Evolutionary conservation across 176 grass and related monocot genomes (phyloP), one percentile per base, ranked within the genome.

Genomic region (Avena insularis): DNA sequence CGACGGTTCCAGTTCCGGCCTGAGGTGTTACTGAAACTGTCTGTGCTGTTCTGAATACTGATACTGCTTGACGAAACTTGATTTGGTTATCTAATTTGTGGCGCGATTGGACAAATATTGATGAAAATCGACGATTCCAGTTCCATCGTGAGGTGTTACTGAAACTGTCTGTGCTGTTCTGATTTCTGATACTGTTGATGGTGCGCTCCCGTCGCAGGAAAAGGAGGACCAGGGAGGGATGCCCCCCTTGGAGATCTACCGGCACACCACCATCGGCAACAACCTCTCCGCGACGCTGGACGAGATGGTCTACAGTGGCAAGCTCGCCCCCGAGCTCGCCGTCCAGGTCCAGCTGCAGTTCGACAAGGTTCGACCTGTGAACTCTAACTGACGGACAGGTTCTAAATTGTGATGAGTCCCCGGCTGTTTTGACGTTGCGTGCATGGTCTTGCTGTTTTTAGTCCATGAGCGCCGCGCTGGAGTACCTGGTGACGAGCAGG

Each of bases 181-280:
- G 65, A 36, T 27, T 31, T 54, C 51, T 79, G 56, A 23, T 23
- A 25, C 12, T 61, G 33, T 43, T 12, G 12, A 12, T 61, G 29
- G 60, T 57, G 1, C 70, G 63, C 63, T 36, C 55, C 12, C 2
- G 64, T 64, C 20, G 10, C 65, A 68, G 65, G 31, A 36, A 68
- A 38, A 14, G 6, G 27, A 29, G 14, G 64, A 35, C 6, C 64
- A 92, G 65, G 75, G 70, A 98, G 65, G 31, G 65, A 68, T 95
- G 95, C 86, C 86, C 12, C 93, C 95, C 73, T 93, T 93, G 84
- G 93, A 98, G 88, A 54, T 98, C 20, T 98, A 98, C 71, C 88
- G 95, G 29, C 88, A 88, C 63, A 91, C 95, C 57, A 74, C 91
- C 75, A 93, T 98, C 84, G 93, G 93, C 72, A 88, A 75, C 84